A percentile compares a stretch with the other conserved stretches of the same genome.
These are phyloP conservation scores for Hirschfeldia incana DNA, from an alignment of 345 rosid genomes.

Conservation along the genomic window DNA sequence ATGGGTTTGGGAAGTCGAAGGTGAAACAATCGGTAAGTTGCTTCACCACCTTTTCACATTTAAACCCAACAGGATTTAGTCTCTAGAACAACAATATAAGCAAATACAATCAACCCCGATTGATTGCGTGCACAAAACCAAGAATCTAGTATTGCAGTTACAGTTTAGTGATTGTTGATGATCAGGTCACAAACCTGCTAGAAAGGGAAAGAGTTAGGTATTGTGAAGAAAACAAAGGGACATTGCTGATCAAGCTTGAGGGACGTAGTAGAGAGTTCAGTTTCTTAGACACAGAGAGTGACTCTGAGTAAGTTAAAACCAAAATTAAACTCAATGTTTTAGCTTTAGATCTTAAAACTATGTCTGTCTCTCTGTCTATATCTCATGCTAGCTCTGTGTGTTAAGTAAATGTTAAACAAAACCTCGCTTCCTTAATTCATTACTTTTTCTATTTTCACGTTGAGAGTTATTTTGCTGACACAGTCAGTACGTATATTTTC, in stretches of 20 bases:
- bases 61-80: background rate
- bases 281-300: slow-evolving; percentile 68
- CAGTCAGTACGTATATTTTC: background rate
- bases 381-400: slow-evolving; percentile 17
- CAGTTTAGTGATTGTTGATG: slow-evolving; percentile 12
- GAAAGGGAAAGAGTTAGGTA: slow-evolving; percentile 63
- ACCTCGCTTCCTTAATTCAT: background rate
- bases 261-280: slow-evolving; percentile 58
- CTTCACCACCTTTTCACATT: background rate
- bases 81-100: background rate
- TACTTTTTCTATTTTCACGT: background rate
- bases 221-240: slow-evolving; percentile 82
- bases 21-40: slow-evolving; percentile 79
- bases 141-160: slow-evolving; percentile 1
- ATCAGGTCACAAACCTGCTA: slow-evolving; percentile 63
- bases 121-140: slow-evolving; percentile 39
- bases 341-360: slow-evolving; percentile 14
- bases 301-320: slow-evolving; percentile 47
- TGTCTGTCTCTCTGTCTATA: slow-evolving; percentile 17
- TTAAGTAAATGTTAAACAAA: slow-evolving; percentile 4
- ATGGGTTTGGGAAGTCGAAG: slow-evolving; percentile 81
- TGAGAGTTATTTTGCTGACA: background rate
- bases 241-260: slow-evolving; percentile 62
- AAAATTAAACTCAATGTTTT: slow-evolving; percentile 13
- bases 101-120: background rate